These are phyloP conservation scores for Bruguiera parviflora DNA, from an alignment of 345 rosid species.

Conservation along the genomic window DNA sequence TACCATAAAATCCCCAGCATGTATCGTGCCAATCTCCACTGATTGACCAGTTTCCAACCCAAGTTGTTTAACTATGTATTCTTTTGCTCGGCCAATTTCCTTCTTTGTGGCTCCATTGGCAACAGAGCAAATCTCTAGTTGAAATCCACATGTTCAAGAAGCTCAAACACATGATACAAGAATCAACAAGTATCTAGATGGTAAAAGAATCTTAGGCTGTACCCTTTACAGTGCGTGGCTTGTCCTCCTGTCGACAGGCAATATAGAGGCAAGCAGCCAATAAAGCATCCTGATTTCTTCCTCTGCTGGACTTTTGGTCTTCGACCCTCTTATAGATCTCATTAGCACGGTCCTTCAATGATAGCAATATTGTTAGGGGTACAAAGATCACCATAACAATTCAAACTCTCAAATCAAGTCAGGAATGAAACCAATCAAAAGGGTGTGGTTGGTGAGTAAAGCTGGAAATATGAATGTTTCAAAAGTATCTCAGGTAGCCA, in stretches of 20 bases:
- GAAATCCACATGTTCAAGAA: conserved; percentile 58
- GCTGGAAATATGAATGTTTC: background rate
- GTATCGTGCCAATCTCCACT: conserved; percentile 93
- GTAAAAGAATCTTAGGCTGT: conserved; percentile 57
- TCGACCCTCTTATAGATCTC: conserved; percentile 95
- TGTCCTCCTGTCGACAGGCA: conserved; percentile 97
- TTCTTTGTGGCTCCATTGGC: conserved; percentile 99
- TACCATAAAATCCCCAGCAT: conserved; percentile 99
- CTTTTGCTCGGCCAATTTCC: conserved; percentile 99
- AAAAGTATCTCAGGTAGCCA: background rate
- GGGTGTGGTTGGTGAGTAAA: background rate
- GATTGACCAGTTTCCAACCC: conserved; percentile 92
- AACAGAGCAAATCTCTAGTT: conserved; percentile 94
- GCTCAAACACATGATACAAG: conserved; percentile 47
- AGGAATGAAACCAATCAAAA: background rate
- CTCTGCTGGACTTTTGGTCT: conserved; percentile 98
- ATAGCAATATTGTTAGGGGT: conserved; percentile 4
- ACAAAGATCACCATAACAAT: conserved; percentile 5
- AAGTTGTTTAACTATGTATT: conserved; percentile 92
- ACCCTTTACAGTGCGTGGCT: conserved; percentile 99
- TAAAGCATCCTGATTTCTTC: conserved; percentile 98
- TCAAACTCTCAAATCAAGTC: background rate
- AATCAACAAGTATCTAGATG: conserved; percentile 52
- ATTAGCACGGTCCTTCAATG: conserved; percentile 89
- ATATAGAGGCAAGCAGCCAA: conserved; percentile 99